Evolutionary conservation across 495 filamentous ascomycete genomes (phyloP).

Genomic region (Aspergillus carlsbadensis): DNA sequence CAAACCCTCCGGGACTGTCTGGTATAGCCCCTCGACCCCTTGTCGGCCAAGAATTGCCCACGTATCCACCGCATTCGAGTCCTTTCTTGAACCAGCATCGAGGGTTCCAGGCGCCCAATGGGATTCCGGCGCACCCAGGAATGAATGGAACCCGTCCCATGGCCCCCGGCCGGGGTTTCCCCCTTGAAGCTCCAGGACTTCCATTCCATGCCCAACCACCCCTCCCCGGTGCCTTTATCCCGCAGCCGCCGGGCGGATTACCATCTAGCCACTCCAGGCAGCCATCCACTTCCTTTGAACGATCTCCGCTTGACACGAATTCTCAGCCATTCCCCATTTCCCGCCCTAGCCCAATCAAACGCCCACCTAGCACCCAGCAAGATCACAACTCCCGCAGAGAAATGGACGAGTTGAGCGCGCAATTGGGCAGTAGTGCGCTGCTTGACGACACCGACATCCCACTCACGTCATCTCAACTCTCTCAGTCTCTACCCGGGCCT

Average conservation of each 20-base stretch:
- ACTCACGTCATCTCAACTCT: slow-evolving; percentile 37
- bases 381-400: slow-evolving; percentile 48
- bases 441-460: slow-evolving; percentile 73
- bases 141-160: slow-evolving; percentile 59
- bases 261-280: slow-evolving; percentile 59
- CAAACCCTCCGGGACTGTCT: slow-evolving; percentile 60
- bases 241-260: slow-evolving; percentile 33
- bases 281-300: slow-evolving; percentile 58
- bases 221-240: slow-evolving; percentile 31
- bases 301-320: slow-evolving; percentile 43
- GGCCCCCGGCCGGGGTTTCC: slow-evolving; percentile 63
- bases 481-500: slow-evolving; percentile 41
- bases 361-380: slow-evolving; percentile 75
- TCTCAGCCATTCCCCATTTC: slow-evolving; percentile 62
- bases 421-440: slow-evolving; percentile 92
- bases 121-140: slow-evolving; percentile 57
- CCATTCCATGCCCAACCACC: slow-evolving; percentile 37
- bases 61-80: slow-evolving; percentile 52
- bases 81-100: slow-evolving; percentile 47
- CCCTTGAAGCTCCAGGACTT: slow-evolving; percentile 49
- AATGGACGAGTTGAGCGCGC: slow-evolving; percentile 72
- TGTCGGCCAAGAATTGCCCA: slow-evolving; percentile 50
- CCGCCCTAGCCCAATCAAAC: slow-evolving; percentile 83
- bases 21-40: slow-evolving; percentile 38
- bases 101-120: slow-evolving; percentile 56